These are phyloP conservation scores for Cyclocybe cylindracea DNA, from an alignment of 768 basidiomycete species.

Conservation along the genomic window DNA sequence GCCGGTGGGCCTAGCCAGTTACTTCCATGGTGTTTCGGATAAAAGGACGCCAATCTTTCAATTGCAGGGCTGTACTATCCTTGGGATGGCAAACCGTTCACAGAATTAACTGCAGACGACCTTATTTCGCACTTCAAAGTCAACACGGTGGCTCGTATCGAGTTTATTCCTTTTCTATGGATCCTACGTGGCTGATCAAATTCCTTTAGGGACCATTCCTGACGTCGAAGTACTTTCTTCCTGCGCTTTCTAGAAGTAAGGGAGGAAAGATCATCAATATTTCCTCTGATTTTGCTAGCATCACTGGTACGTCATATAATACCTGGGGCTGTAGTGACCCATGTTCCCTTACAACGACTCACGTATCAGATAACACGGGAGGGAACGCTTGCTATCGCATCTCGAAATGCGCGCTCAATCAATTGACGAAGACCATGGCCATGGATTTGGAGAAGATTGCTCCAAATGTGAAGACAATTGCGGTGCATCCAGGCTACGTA, in stretches of 20 bases:
- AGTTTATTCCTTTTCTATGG: too few species aligned
- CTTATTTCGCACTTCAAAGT: conserved; percentile 6
- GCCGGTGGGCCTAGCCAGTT: background rate
- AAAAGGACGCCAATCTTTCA: background rate
- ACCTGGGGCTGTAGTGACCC: background rate
- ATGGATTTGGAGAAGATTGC: background rate
- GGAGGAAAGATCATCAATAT: conserved; percentile 5
- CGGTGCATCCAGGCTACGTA: conserved; percentile 6
- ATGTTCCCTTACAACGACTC: too few species aligned
- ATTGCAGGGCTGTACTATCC: conserved; percentile 1
- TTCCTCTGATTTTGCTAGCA: conserved; percentile 5
- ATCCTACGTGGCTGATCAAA: too few species aligned
- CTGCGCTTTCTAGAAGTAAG: background rate
- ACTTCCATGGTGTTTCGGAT: background rate
- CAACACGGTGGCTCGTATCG: conserved; percentile 3
- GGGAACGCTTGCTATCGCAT: conserved; percentile 8
- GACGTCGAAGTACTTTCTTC: background rate
- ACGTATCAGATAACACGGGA: conserved; percentile 1
- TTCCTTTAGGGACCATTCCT: conserved; percentile 6
- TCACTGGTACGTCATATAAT: conserved; percentile 1
- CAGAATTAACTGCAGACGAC: conserved; percentile 3
- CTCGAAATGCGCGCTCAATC: conserved; percentile 6
- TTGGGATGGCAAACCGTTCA: conserved; percentile 6
- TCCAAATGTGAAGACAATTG: conserved; percentile 2
- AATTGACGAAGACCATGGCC: conserved; percentile 2